A percentile compares a stretch with the other conserved stretches of the same genome.
These are phyloP conservation scores for Acorus calamus DNA, from an alignment of 106 monocot species.

Conservation along the genomic window DNA sequence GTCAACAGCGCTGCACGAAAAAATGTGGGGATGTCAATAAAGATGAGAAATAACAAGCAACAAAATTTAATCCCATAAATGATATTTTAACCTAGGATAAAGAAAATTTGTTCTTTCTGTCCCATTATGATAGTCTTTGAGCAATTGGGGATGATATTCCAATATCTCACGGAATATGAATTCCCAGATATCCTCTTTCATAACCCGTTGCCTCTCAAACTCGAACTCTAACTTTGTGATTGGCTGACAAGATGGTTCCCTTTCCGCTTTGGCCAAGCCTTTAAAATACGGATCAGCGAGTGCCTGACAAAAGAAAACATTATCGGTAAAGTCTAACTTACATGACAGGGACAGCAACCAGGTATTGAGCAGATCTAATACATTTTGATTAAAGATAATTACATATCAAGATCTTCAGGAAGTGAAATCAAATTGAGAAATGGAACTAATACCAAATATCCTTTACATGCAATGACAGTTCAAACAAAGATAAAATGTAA, in stretches of 20 bases:
- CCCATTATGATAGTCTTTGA: conserved; percentile 71
- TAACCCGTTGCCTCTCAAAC: conserved; percentile 76
- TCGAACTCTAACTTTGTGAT: conserved; percentile 92
- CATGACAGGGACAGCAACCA: not conserved
- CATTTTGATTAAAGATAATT: too few relatives aligned
- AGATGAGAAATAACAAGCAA: not conserved
- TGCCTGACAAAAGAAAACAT: conserved; percentile 36
- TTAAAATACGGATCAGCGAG: conserved; percentile 83
- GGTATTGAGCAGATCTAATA: too few relatives aligned
- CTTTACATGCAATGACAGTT: too few relatives aligned
- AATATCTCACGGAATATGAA: conserved; percentile 86
- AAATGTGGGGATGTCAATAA: not conserved
- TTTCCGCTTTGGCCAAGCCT: conserved; percentile 73
- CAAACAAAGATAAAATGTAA: too few relatives aligned
- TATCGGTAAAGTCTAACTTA: not conserved
- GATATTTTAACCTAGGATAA: conserved; percentile 58
- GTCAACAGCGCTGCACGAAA: conserved; percentile 74
- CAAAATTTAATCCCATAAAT: not conserved
- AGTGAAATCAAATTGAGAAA: too few relatives aligned
- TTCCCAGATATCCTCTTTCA: conserved; percentile 76
- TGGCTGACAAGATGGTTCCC: conserved; percentile 82
- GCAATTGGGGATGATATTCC: conserved; percentile 89
- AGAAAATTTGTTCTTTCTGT: conserved; percentile 64
- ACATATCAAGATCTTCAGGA: too few relatives aligned
- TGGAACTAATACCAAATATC: too few relatives aligned